Evolutionary conservation across 2,329 filamentous ascomycete species (phyloP).

Genomic region (Myriosclerotinia curreyana): DNA sequence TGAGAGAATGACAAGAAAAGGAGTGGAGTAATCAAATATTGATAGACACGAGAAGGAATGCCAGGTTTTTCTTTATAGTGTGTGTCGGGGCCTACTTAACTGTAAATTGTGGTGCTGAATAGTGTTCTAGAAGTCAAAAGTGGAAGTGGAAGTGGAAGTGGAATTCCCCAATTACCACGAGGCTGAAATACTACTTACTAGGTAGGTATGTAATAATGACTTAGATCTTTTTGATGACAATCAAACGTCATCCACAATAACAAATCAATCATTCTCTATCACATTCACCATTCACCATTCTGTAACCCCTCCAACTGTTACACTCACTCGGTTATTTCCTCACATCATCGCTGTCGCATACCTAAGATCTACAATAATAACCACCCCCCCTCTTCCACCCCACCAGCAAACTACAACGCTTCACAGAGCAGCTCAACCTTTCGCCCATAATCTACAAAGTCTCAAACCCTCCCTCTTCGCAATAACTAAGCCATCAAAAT

Average conservation of each 20-base stretch:
- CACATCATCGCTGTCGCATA: neutral
- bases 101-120: too few relatives aligned
- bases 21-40: neutral
- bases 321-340: neutral
- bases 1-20: neutral
- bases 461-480: neutral
- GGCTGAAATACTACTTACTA: too few relatives aligned
- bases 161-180: too few relatives aligned
- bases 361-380: neutral
- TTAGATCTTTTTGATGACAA: too few relatives aligned
- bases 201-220: too few relatives aligned
- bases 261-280: neutral
- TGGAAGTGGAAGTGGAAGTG: too few relatives aligned
- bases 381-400: neutral
- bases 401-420: neutral
- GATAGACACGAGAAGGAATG: neutral
- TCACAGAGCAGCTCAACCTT: neutral
- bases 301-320: neutral
- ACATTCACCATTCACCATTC: neutral
- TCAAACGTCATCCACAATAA: too few relatives aligned
- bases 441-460: neutral
- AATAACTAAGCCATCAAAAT: slow-evolving; percentile 29
- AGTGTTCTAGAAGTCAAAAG: too few relatives aligned
- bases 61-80: neutral
- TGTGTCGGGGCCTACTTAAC: too few relatives aligned